A percentile compares a stretch with the other conserved stretches of the same genome.
Evolutionary conservation across 2,329 filamentous ascomycete genomes (phyloP).

Genomic region (Diaporthe sp.): DNA sequence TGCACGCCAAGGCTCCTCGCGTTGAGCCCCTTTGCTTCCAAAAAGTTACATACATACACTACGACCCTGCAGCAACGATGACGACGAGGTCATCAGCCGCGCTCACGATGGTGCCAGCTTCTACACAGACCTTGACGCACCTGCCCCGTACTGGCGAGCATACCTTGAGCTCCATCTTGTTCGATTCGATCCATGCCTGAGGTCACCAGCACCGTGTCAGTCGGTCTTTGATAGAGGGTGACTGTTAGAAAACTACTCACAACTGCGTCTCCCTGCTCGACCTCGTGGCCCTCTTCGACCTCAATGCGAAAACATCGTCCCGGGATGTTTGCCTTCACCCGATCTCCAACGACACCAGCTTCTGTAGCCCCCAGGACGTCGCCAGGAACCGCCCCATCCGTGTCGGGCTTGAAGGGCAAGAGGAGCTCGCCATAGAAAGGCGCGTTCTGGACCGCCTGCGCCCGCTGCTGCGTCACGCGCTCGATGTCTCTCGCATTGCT

Average conservation of each 20-base stretch:
- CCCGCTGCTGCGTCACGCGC: neutral
- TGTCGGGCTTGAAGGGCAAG: neutral
- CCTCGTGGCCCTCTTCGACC: neutral
- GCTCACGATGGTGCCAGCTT: neutral
- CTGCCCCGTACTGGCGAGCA: neutral
- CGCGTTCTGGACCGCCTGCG: neutral
- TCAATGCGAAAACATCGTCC: neutral
- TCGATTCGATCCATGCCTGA: neutral
- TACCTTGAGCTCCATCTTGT: neutral
- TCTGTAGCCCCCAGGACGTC: no score
- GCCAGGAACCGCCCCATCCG: neutral
- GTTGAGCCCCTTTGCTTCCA: no score
- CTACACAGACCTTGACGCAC: neutral
- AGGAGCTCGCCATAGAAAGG: neutral
- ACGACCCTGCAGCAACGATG: neutral
- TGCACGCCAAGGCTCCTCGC: no score
- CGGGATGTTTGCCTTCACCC: neutral
- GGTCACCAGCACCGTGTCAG: neutral
- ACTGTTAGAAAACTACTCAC: neutral
- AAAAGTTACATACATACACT: no score
- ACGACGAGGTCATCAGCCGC: neutral
- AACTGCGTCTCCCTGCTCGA: neutral
- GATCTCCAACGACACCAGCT: neutral
- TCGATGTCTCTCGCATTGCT: neutral
- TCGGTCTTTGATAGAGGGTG: neutral